Evolutionary conservation across 441 rosid genomes (phyloP).

Genomic region (Jatropha multifida): DNA sequence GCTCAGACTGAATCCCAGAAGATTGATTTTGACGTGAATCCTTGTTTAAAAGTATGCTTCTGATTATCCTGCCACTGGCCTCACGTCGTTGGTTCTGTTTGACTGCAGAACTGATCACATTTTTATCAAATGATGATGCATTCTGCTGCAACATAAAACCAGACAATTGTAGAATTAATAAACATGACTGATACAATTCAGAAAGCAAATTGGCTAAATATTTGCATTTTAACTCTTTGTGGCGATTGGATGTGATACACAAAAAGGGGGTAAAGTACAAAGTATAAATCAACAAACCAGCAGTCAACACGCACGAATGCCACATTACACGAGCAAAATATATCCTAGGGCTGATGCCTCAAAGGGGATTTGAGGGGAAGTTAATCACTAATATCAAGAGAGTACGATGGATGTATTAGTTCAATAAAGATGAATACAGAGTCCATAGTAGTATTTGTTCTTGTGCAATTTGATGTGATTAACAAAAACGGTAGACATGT

Average conservation of each 20-base stretch:
- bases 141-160: constrained; percentile 32
- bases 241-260: background rate
- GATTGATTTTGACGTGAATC: constrained; percentile 45
- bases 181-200: background rate
- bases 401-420: background rate
- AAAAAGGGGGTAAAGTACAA: background rate
- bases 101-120: constrained; percentile 29
- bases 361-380: background rate
- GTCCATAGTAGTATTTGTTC: background rate
- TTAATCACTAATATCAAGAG: background rate
- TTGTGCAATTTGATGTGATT: background rate
- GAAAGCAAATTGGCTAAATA: too few species aligned
- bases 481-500: background rate
- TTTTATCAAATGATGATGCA: constrained; percentile 35
- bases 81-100: constrained; percentile 52
- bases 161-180: constrained; percentile 30
- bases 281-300: background rate
- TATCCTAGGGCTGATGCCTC: background rate
- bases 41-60: constrained; percentile 50
- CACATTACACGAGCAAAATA: too few species aligned
- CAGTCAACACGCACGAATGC: background rate
- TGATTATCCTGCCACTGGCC: constrained; percentile 46
- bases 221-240: too few species aligned
- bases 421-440: background rate
- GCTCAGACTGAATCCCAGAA: constrained; percentile 46